phyloP scores from a whole-genome alignment of 345 rosid species.

The Citrus cavaleriei region DNA sequence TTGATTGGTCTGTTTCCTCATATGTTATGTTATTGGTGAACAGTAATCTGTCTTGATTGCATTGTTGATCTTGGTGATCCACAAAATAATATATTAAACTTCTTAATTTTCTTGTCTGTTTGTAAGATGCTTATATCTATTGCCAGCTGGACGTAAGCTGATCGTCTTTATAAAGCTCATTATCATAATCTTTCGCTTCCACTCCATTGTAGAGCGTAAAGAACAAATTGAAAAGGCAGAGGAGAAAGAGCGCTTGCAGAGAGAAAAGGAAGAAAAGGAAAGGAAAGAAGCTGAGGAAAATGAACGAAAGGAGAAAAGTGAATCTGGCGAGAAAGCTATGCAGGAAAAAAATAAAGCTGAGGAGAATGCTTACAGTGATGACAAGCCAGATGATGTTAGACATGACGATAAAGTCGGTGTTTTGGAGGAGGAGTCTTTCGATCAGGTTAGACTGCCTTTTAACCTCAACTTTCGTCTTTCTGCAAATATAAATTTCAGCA shows the following conservation, averaged over 20 bases:
- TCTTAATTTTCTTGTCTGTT: background rate
- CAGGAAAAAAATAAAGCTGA: constrained; percentile 31
- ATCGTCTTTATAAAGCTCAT: background rate
- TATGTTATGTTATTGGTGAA: background rate
- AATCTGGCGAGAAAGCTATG: constrained; percentile 32
- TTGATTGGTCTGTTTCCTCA: background rate
- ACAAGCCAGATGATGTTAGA: constrained; percentile 23
- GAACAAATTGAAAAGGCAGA: constrained; percentile 85
- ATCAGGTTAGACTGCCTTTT: constrained; percentile 49
- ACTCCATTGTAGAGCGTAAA: constrained; percentile 54
- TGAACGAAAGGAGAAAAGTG: constrained; percentile 33
- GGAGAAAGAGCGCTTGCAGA: constrained; percentile 65
- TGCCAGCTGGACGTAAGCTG: background rate
- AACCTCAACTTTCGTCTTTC: background rate
- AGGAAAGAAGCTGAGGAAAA: constrained; percentile 69
- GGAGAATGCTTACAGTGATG: constrained; percentile 29
- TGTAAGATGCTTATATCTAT: background rate
- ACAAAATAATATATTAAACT: background rate
- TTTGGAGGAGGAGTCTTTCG: constrained; percentile 42
- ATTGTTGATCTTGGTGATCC: background rate
- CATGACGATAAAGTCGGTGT: constrained; percentile 45
- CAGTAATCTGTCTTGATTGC: background rate
- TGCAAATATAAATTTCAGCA: background rate
- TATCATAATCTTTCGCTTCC: constrained; percentile 16
- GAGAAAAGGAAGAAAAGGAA: constrained; percentile 76